phyloP scores from a whole-genome alignment of 2,329 filamentous ascomycete species.

The Ilyonectria destructans region DNA sequence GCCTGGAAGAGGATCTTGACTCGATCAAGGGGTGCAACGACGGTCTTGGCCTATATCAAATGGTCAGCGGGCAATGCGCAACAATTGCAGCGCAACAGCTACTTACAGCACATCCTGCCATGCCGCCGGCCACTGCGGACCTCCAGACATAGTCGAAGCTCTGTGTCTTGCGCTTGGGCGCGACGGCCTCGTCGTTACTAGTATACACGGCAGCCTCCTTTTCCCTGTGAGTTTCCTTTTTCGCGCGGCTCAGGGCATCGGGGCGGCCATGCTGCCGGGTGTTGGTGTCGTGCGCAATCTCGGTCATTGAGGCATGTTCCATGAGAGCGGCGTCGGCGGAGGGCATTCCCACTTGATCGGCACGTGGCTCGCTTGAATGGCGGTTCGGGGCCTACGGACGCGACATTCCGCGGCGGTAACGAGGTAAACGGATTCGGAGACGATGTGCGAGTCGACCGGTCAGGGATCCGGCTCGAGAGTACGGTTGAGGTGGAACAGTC shows the following conservation, averaged over 20 bases:
- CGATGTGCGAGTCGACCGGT: neutral
- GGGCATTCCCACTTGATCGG: constrained; percentile 64
- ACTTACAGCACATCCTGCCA: constrained; percentile 93
- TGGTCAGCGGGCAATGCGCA: constrained; percentile 28
- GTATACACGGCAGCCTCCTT: constrained; percentile 63
- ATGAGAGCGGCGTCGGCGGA: constrained; percentile 68
- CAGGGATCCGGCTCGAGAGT: neutral
- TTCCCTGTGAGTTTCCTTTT: constrained; percentile 29
- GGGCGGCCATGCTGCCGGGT: constrained; percentile 50
- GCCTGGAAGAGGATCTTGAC: constrained; percentile 99
- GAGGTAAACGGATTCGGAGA: constrained; percentile 35
- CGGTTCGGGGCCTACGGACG: constrained; percentile 39
- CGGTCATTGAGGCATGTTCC: constrained; percentile 74
- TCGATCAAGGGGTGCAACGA: constrained; percentile 95
- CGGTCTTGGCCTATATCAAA: constrained; percentile 84
- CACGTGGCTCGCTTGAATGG: constrained; percentile 44
- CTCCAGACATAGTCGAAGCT: constrained; percentile 88
- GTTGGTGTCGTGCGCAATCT: constrained; percentile 59
- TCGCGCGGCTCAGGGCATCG: constrained; percentile 37
- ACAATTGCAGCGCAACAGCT: neutral
- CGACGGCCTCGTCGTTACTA: constrained; percentile 63
- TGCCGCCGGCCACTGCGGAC: constrained; percentile 87
- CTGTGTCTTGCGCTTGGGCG: constrained; percentile 68
- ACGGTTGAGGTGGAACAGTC: neutral
- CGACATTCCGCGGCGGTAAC: constrained; percentile 47